phyloP scores from a whole-genome alignment of 176 grass and related monocot genomes.

The Lolium rigidum region DNA sequence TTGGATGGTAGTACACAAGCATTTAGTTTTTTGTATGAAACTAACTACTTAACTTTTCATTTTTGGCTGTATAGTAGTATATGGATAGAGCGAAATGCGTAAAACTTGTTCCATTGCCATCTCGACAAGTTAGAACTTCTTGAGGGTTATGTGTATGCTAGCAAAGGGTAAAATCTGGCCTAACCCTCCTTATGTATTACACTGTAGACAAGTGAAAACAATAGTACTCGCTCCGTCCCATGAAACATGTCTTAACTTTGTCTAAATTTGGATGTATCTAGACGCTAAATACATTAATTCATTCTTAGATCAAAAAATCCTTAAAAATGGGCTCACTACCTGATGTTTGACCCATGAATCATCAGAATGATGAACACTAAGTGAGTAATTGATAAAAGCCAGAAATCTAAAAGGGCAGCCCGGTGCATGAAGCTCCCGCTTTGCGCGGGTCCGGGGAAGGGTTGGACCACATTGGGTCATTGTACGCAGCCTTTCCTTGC shows the following conservation, averaged over 20 bases:
- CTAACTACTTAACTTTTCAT: neutral
- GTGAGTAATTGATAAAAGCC: neutral
- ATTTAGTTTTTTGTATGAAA: neutral
- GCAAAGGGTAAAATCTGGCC: constrained; percentile 16
- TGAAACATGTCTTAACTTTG: no score
- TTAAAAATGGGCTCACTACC: neutral
- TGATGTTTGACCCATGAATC: neutral
- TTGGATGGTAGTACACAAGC: neutral
- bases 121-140: neutral
- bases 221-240: neutral
- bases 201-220: neutral
- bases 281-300: neutral
- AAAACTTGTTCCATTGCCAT: neutral
- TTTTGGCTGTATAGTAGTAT: neutral
- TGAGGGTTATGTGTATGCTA: neutral
- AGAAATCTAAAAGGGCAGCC: neutral
- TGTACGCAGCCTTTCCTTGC: no score
- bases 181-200: neutral
- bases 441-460: no score
- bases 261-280: no score
- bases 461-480: no score
- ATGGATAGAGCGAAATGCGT: constrained; percentile 4
- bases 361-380: neutral
- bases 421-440: no score
- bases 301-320: neutral